Evolutionary conservation across 176 grass and related monocot species (phyloP).

Genomic region (Aechmea fasciata): DNA sequence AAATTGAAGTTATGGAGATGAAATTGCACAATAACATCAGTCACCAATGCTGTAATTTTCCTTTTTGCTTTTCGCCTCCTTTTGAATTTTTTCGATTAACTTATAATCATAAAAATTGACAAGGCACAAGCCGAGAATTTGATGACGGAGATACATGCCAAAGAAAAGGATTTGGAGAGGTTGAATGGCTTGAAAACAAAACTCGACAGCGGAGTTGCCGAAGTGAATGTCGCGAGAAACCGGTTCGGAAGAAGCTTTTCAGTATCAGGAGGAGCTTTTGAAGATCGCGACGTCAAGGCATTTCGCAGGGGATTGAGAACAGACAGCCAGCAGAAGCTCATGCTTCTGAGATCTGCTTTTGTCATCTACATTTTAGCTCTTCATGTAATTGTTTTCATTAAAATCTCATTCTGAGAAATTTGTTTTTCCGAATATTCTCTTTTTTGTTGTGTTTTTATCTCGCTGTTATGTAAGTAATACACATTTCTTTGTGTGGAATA

Average conservation of each 20-base stretch:
- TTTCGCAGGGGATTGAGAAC: slow-evolving; percentile 33
- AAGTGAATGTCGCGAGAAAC: slow-evolving; percentile 36
- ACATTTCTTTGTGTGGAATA: too few relatives aligned
- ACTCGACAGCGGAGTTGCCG: slow-evolving; percentile 19
- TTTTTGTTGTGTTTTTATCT: background rate
- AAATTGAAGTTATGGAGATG: too few relatives aligned
- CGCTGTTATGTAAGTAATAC: too few relatives aligned
- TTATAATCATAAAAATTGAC: background rate
- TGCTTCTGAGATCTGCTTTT: slow-evolving; percentile 76
- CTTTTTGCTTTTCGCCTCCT: too few relatives aligned
- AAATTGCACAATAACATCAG: too few relatives aligned
- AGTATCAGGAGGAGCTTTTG: slow-evolving; percentile 6
- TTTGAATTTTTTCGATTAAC: too few relatives aligned
- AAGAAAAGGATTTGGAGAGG: slow-evolving; percentile 76
- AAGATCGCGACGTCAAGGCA: slow-evolving; percentile 38
- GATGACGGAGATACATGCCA: slow-evolving; percentile 42
- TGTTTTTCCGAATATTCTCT: background rate
- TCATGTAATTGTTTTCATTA: slow-evolving; percentile 76
- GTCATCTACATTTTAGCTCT: slow-evolving; percentile 80
- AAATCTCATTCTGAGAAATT: slow-evolving; percentile 59
- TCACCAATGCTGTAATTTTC: too few relatives aligned
- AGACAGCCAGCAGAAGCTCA: slow-evolving; percentile 51
- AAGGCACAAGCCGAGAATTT: slow-evolving; percentile 80
- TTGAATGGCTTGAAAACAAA: slow-evolving; percentile 43
- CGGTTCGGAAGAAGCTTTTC: slow-evolving; percentile 29